A percentile compares a stretch with the other conserved stretches of the same genome.
Evolutionary conservation across 306 rosid genomes (phyloP).

Genomic region (Inga laurina): DNA sequence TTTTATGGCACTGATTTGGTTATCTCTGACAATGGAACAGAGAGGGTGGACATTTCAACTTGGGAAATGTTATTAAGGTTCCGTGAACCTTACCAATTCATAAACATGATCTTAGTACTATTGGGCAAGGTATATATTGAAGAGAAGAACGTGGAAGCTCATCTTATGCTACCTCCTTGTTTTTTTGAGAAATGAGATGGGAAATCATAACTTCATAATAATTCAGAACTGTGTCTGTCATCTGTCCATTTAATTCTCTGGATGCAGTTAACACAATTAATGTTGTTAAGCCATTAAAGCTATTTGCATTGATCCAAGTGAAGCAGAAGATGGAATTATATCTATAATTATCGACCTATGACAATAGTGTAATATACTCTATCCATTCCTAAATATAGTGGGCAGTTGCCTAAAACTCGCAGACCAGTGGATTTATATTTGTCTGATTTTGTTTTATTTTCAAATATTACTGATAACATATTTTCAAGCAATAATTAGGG

Average conservation of each 20-base stretch:
- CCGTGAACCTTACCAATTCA: conserved; percentile 26
- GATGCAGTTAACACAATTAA: not conserved
- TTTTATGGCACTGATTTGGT: conserved; percentile 25
- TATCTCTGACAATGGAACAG: conserved; percentile 10
- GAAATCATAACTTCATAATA: conserved; percentile 26
- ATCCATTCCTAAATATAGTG: too few species aligned
- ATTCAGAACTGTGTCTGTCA: conserved; percentile 8
- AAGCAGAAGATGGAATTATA: not conserved
- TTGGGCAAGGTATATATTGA: conserved; percentile 33
- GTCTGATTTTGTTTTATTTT: too few species aligned
- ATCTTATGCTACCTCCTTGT: conserved; percentile 11
- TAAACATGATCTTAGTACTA: conserved; percentile 18
- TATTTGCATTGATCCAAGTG: not conserved
- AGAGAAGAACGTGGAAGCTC: conserved; percentile 21
- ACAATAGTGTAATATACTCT: too few species aligned
- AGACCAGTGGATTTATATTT: too few species aligned
- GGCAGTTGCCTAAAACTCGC: not conserved
- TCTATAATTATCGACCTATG: not conserved
- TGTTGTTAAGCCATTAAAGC: conserved; percentile 1
- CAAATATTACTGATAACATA: too few species aligned
- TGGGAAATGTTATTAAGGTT: conserved; percentile 9
- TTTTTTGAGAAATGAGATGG: conserved; percentile 40
- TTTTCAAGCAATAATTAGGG: too few species aligned
- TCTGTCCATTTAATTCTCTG: conserved; percentile 6
- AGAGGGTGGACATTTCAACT: conserved; percentile 22